A percentile compares a stretch with the other conserved stretches of the same genome.
Evolutionary conservation across 2,329 filamentous ascomycete species (phyloP).

Genomic region (Microdochium trichocladiopsis): DNA sequence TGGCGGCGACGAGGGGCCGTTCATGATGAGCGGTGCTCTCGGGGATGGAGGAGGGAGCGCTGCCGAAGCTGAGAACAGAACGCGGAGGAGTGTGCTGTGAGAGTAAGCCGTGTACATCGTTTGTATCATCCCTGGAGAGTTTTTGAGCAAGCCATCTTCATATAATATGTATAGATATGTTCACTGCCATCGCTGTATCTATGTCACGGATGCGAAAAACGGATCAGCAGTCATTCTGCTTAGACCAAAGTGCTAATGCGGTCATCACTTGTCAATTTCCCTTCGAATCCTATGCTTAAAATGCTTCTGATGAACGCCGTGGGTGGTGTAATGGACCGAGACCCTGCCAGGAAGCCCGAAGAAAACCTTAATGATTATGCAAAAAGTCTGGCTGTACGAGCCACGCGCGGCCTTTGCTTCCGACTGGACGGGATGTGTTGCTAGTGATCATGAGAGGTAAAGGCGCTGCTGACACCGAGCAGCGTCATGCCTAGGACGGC

Average conservation of each 20-base stretch:
- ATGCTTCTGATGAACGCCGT: constrained; percentile 1
- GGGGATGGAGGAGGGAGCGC: constrained; percentile 18
- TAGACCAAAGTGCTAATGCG: too few species aligned
- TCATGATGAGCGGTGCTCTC: constrained; percentile 51
- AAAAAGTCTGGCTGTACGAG: too few species aligned
- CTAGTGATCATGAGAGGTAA: constrained; percentile 40
- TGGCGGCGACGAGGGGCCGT: constrained; percentile 13
- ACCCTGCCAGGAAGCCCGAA: too few species aligned
- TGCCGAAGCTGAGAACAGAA: constrained; percentile 17
- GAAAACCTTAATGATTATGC: too few species aligned
- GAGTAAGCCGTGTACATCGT: background rate
- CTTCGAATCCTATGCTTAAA: too few species aligned
- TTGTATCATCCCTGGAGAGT: background rate
- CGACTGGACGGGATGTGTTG: background rate
- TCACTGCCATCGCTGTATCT: too few species aligned
- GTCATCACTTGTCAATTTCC: too few species aligned
- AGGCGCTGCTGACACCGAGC: constrained; percentile 75
- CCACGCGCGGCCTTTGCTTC: too few species aligned
- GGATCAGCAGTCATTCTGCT: too few species aligned
- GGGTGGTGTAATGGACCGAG: too few species aligned
- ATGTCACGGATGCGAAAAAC: too few species aligned
- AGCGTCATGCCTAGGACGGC: constrained; percentile 83
- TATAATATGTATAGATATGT: background rate
- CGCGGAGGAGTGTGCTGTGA: constrained; percentile 1
- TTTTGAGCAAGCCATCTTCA: too few species aligned